Evolutionary conservation across 345 rosid genomes (phyloP), one percentile per base, ranked within the genome.

Genomic region (Rhizophora apiculata): DNA sequence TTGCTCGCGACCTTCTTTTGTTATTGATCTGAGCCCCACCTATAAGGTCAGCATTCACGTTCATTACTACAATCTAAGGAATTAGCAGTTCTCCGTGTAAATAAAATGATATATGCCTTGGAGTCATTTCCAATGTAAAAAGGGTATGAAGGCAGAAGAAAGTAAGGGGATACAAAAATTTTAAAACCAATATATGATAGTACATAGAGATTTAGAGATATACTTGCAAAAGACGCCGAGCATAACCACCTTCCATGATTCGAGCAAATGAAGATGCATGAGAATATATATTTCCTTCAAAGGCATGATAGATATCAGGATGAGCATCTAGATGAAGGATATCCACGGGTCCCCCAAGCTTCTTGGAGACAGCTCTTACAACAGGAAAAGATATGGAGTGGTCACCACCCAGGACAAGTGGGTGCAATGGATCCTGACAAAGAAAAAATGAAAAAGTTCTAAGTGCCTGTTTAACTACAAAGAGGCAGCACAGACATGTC

Each of bases 241-340:
- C 99, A 82, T 90, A 80, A 63, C 97, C 99, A 72, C 99, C 98
- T 81, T 95, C 99, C 99, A 95, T 92, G 46, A 95, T 92, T 61
- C 98, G 89, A 61, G 99, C 98, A 83, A 95, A 95, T 51, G 98
- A 90, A 71, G 99, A 95, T 30, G 99, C 99, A 81, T 95, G 99
- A 19, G 99, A 95, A 80, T 87, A 92, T 51, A 81, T 86, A 51
- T 95, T 95, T 19, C 99, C 99, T 84, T 95, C 99, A 43, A 88
- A 95, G 34, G 83, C 77, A 73, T 90, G 74, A 57, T 95, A 95
- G 67, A 92, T 95, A 76, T 95, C 99, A 15, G 98, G 99, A 80
- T 95, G 99, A n/a, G 99, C 98, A 84, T 95, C 99, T 26, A 95
- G 79, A 80, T 95, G 99, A 80, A 95, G 96, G 68, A 95, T 83